Percentiles rank a stretch among this genome's conserved stretches.
These are phyloP conservation scores for Grigorovia humatica DNA, from an alignment of 805 yeast genomes.

Conservation along the genomic window DNA sequence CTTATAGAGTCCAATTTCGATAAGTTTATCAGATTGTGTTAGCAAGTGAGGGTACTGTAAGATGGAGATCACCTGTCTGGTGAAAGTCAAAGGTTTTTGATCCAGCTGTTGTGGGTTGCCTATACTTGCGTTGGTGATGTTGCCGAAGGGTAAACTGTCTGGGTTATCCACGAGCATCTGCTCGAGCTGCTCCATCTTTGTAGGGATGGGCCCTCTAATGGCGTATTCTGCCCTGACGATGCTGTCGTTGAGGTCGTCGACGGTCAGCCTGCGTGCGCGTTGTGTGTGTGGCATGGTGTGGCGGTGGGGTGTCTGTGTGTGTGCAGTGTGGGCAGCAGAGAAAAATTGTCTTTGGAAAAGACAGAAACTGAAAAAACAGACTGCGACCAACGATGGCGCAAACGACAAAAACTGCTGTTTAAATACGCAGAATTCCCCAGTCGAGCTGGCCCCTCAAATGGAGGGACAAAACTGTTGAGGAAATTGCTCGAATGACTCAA, in stretches of 20 bases:
- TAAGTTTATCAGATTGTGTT: conserved; percentile 10
- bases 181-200: conserved; percentile 77
- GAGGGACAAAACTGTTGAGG: too few relatives aligned
- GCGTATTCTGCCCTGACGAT: conserved; percentile 88
- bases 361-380: too few relatives aligned
- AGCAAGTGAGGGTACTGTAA: conserved; percentile 77
- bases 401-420: too few relatives aligned
- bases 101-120: conserved; percentile 97
- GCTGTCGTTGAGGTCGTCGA: conserved; percentile 52
- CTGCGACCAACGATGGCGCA: too few relatives aligned
- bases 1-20: conserved; percentile 32
- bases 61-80: conserved; percentile 78
- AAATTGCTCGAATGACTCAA: too few relatives aligned
- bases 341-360: too few relatives aligned
- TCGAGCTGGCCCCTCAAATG: too few relatives aligned
- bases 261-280: conserved; percentile 29
- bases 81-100: conserved; percentile 88
- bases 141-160: conserved; percentile 59
- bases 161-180: conserved; percentile 40
- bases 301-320: too few relatives aligned
- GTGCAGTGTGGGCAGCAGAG: too few relatives aligned
- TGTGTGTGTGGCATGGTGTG: background rate
- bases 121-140: conserved; percentile 80
- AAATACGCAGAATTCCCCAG: too few relatives aligned
- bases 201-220: conserved; percentile 89